Evolutionary conservation across 1,284 basidiomycete species (phyloP).

Genomic region (Ganoderma resinaceum): DNA sequence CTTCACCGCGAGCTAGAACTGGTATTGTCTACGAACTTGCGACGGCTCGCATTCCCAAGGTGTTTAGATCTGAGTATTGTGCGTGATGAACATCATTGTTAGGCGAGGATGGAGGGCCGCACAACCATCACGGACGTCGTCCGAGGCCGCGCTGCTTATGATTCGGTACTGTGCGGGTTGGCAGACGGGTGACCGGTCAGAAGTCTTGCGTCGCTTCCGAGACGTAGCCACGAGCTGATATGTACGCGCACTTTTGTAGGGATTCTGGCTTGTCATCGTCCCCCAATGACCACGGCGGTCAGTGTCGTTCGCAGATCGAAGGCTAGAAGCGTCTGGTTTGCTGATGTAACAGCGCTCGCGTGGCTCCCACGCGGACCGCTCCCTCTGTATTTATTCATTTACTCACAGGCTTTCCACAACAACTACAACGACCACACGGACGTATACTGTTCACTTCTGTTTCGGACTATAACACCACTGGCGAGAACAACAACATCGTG

Average conservation of each 20-base stretch:
- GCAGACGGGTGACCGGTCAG: background rate
- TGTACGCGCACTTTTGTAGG: conserved; percentile 23
- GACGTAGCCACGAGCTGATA: conserved; percentile 10
- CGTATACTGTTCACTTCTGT: background rate
- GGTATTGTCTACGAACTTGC: background rate
- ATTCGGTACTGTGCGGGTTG: background rate
- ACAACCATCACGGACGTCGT: background rate
- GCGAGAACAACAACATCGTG: background rate
- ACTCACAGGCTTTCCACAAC: background rate
- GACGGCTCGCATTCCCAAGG: background rate
- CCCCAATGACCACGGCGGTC: background rate
- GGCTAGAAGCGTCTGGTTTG: conserved; percentile 7
- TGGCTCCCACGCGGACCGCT: conserved; percentile 10
- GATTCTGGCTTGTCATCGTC: conserved; percentile 7
- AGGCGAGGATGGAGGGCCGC: background rate
- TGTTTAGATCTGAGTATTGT: background rate
- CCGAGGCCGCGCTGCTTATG: background rate
- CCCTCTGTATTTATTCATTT: background rate
- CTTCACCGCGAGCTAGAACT: background rate
- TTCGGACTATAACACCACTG: background rate
- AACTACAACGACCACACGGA: background rate
- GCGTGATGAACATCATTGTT: background rate
- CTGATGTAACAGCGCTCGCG: background rate
- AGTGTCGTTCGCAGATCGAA: conserved; percentile 23
- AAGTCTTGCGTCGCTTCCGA: background rate